phyloP scores from a whole-genome alignment of 2,329 filamentous ascomycete species.

The Penicillium sp. region DNA sequence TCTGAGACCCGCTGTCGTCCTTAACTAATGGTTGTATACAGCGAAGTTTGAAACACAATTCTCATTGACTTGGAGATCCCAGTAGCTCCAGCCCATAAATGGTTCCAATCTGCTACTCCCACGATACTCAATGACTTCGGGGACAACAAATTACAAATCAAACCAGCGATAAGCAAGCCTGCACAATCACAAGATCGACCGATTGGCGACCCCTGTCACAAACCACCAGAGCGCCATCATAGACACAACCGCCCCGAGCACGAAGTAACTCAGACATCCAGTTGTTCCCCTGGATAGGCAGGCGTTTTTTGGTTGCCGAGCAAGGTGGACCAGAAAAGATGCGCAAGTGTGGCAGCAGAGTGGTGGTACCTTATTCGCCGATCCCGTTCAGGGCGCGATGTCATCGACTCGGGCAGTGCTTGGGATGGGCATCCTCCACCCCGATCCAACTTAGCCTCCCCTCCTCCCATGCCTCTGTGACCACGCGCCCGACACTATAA shows the following conservation, averaged over 20 bases:
- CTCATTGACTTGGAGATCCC: no score
- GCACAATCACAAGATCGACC: not conserved
- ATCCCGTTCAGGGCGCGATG: slow-evolving; percentile 35
- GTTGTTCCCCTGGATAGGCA: not conserved
- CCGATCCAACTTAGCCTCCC: slow-evolving; percentile 20
- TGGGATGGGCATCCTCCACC: slow-evolving; percentile 27
- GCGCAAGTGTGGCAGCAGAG: slow-evolving; percentile 41
- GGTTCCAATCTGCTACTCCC: not conserved
- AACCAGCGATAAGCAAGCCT: slow-evolving; percentile 2
- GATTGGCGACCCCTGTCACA: not conserved
- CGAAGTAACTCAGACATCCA: not conserved
- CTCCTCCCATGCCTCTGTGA: slow-evolving; percentile 17
- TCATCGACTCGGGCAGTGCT: slow-evolving; percentile 37
- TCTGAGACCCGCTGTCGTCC: not conserved
- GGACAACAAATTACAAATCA: slow-evolving; percentile 9
- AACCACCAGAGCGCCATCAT: not conserved
- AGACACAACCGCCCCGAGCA: not conserved
- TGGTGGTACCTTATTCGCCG: slow-evolving; percentile 50
- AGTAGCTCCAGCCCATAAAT: not conserved
- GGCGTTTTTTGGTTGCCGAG: not conserved
- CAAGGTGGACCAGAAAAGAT: slow-evolving; percentile 46
- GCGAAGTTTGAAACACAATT: not conserved
- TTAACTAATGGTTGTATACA: not conserved
- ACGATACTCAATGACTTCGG: not conserved
- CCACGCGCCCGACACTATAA: not conserved